phyloP scores from a whole-genome alignment of 345 rosid genomes.

The Eucalyptus curtisii region DNA sequence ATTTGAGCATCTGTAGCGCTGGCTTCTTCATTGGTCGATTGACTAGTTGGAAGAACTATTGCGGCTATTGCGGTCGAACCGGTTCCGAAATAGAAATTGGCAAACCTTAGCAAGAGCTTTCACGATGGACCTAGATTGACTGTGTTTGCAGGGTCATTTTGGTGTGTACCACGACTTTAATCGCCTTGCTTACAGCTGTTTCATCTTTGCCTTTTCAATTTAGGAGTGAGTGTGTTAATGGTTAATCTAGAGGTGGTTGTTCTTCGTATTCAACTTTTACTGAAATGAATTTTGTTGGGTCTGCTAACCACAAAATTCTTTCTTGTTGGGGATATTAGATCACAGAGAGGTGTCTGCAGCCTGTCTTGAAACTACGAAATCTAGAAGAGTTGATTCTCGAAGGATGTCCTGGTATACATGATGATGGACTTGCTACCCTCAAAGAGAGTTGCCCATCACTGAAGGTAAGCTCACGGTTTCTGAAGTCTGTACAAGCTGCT shows the following conservation, averaged over 20 bases:
- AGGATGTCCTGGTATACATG: constrained; percentile 58
- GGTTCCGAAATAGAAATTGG: not conserved
- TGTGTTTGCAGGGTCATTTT: not conserved
- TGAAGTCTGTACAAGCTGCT: not conserved
- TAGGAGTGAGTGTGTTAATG: not conserved
- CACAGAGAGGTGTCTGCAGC: constrained; percentile 34
- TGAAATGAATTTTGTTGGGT: not conserved
- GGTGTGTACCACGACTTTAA: not conserved
- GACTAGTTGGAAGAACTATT: not conserved
- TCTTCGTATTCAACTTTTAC: not conserved
- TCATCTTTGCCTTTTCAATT: not conserved
- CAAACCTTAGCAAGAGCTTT: not conserved
- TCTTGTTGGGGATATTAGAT: constrained; percentile 21
- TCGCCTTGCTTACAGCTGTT: not conserved
- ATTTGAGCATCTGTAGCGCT: not conserved
- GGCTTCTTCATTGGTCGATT: not conserved
- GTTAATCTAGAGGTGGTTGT: not conserved
- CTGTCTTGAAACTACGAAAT: constrained; percentile 34
- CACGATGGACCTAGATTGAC: not conserved
- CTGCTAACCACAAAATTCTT: not conserved
- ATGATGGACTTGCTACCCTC: constrained; percentile 30
- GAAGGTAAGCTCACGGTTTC: constrained; percentile 24
- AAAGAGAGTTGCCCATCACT: constrained; percentile 45
- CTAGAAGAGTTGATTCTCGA: constrained; percentile 53
- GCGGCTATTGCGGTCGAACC: not conserved